Conservation (phyloP, 768 basidiomycete genomes). For the Macrolepiota dolichaula region DNA sequence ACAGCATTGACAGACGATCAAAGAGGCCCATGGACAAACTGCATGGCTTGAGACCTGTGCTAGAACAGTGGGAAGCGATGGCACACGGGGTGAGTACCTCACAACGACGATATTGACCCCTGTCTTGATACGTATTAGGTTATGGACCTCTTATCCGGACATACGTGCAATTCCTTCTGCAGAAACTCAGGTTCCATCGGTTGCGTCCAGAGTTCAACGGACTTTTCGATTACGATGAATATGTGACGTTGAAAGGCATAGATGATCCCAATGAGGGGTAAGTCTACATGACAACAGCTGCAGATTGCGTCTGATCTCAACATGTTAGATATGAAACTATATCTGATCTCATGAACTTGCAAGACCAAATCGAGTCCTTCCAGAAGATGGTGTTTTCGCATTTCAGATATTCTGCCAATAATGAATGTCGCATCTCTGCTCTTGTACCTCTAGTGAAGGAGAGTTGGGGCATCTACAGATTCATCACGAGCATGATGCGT, state of each 20-base stretch:
- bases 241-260: constrained; percentile 93
- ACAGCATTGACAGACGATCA: constrained; percentile 67
- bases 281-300: constrained; percentile 22
- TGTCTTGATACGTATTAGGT: constrained; percentile 42
- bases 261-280: constrained; percentile 99
- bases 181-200: constrained; percentile 94
- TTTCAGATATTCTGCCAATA: constrained; percentile 87
- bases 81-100: constrained; percentile 59
- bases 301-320: constrained; percentile 11
- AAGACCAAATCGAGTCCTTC: constrained; percentile 99
- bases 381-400: constrained; percentile 97
- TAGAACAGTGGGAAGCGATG: constrained; percentile 77
- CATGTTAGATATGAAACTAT: constrained; percentile 89
- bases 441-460: constrained; percentile 98
- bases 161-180: constrained; percentile 93
- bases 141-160: constrained; percentile 92
- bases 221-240: constrained; percentile 98
- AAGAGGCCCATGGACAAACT: constrained; percentile 95
- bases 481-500: constrained; percentile 97
- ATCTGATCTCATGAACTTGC: constrained; percentile 93
- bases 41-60: constrained; percentile 98
- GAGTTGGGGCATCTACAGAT: constrained; percentile 98
- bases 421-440: constrained; percentile 95
- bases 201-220: constrained; percentile 98
- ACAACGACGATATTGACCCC: not conserved